These are phyloP conservation scores for Tillandsia fasciculata DNA, from an alignment of 176 grass and related monocot species.

Conservation along the genomic window DNA sequence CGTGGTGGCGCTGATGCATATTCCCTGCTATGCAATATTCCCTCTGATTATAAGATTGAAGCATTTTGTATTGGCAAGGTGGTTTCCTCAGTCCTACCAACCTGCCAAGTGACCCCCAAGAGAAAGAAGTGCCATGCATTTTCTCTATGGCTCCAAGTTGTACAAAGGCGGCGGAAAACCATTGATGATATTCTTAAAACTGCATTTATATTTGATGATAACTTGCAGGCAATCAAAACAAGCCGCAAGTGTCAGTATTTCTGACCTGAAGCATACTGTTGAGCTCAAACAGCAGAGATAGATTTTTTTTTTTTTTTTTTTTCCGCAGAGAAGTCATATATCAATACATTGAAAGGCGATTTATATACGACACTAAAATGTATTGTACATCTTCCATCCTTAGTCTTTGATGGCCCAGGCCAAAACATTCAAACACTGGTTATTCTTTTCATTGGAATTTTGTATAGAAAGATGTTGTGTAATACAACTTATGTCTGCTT, in stretches of 20 bases:
- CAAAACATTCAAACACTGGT: too few species aligned
- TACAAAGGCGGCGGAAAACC: neutral
- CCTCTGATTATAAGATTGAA: constrained; percentile 54
- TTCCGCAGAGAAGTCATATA: too few species aligned
- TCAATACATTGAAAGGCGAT: too few species aligned
- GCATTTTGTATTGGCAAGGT: constrained; percentile 41
- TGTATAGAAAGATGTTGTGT: too few species aligned
- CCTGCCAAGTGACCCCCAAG: constrained; percentile 22
- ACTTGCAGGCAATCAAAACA: neutral
- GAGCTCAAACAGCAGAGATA: neutral
- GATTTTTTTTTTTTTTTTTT: neutral
- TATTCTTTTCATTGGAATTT: too few species aligned
- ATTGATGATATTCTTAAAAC: neutral
- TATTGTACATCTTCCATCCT: too few species aligned
- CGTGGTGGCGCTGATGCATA: constrained; percentile 60
- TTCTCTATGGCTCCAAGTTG: neutral
- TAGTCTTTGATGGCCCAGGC: too few species aligned
- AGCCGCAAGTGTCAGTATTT: neutral
- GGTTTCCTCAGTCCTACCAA: constrained; percentile 43
- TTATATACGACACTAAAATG: too few species aligned
- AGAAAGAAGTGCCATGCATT: neutral
- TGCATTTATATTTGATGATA: neutral
- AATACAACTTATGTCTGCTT: too few species aligned
- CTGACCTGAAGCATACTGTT: neutral
- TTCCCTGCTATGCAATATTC: constrained; percentile 75